Evolutionary conservation across 1,284 basidiomycete species (phyloP).

Genomic region (Ganoderma boninense): DNA sequence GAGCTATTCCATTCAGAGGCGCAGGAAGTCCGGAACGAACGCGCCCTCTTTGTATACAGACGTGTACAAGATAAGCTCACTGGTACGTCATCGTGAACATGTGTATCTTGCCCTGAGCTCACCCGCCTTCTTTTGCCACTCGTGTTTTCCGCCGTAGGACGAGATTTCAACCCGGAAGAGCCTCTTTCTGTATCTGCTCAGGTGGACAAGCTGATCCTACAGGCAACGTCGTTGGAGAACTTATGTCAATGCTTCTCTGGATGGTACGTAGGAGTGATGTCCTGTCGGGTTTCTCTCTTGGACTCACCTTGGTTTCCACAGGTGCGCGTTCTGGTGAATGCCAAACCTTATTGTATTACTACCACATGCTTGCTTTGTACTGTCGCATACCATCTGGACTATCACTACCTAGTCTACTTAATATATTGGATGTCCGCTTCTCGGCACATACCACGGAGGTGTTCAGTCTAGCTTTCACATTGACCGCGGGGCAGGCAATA

Average conservation of each 20-base stretch:
- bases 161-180: slow-evolving; percentile 89
- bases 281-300: neutral
- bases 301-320: slow-evolving; percentile 23
- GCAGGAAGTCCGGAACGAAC: slow-evolving; percentile 90
- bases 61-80: slow-evolving; percentile 94
- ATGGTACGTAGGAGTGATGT: slow-evolving; percentile 63
- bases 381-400: slow-evolving; percentile 24
- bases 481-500: too few species aligned
- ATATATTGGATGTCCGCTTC: slow-evolving; percentile 29
- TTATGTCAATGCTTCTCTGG: slow-evolving; percentile 96
- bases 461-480: neutral
- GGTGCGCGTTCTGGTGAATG: slow-evolving; percentile 54
- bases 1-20: slow-evolving; percentile 52
- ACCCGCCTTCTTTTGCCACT: neutral
- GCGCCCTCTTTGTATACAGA: slow-evolving; percentile 90
- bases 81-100: slow-evolving; percentile 54
- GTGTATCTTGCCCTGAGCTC: neutral
- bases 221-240: slow-evolving; percentile 92
- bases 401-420: slow-evolving; percentile 17
- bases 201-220: slow-evolving; percentile 90
- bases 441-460: neutral
- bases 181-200: slow-evolving; percentile 79
- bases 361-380: slow-evolving; percentile 28
- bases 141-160: slow-evolving; percentile 53
- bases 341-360: slow-evolving; percentile 11